Evolutionary conservation across 2,329 filamentous ascomycete genomes (phyloP), one percentile per base, ranked within the genome.

Genomic region (Diaporthe sp.): DNA sequence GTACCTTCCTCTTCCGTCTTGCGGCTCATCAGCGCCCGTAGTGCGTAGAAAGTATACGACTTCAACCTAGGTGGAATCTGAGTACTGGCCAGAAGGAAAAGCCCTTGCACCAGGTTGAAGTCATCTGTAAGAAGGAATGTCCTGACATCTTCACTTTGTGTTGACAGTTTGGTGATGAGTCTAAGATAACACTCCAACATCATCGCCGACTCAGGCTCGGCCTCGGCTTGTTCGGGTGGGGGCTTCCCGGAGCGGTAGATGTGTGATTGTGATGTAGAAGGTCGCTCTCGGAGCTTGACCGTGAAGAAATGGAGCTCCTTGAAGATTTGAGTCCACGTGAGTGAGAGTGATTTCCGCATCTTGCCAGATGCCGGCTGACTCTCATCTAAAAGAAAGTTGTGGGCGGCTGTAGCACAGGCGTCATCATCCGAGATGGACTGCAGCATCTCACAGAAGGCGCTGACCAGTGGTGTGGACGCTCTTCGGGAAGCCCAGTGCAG

Each of bases 101-200:
- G 89, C 25, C 94, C 91, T 55, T 93, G 91, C 10, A 94, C 89
- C 55, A 98, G 86, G 78, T 92, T 92, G 79, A 94, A 93, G 8
- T 88, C 80, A 17, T 78, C 78, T 67, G 84, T 89, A 31, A 97
- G 86, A 76, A 98, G 88, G 87, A 93, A 98, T 47, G 90, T 85
- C 68, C 96, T 90, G 1, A 95, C 94, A 28, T 88, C 86, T 75
- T 90, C 87, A 81, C 95, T 98, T 81, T 96, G 92, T 31, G 90
- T 88, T 77, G 93, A 93, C 13, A 99, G 87, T 83, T 97, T 95
- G 4, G 95, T 92, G 80, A 98, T 94, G 7, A 99, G 89, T 42
- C 96, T 92, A 71, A 99, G 88, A 82, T 98, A 98, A 79, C 95
- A 96, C 82, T 98, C 95, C 39, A 99, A 88, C 95, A 99, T 98